Evolutionary conservation across 2,329 filamentous ascomycete genomes (phyloP), one percentile per base, ranked within the genome.

Genomic region (Myrmaecium sp.): DNA sequence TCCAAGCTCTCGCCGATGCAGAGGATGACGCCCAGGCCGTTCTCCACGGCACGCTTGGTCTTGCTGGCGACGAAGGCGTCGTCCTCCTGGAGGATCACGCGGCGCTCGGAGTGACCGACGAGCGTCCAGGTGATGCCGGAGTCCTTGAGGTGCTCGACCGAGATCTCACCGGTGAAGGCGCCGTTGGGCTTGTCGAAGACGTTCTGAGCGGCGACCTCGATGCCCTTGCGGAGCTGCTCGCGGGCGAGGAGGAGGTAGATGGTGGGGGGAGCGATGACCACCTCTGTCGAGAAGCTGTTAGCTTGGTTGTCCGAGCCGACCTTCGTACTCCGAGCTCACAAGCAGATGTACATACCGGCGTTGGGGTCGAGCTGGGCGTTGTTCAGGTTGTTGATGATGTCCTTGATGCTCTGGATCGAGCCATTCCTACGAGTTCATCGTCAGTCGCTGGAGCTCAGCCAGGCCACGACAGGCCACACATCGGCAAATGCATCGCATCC

Each of bases 121-220:
- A 98, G 75, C 35, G 76, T 68, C 89, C 89, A 98, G 49, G 71
- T 71, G 58, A 95, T 78, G 50, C 72, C 72, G 59, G 66, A 73
- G 58, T 95, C 89, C 60, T 79, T 75, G 47, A 98, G 74, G 64
- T 95, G 89, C 35, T 74, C 63, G 38, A 84, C 84, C 39, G 77
- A 84, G 62, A 94, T 89, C 64, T 98, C 89, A 48, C 89, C 89
- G 18, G 89, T 98, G 67, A 79, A 95, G 44, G 89, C 89, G 44
- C 89, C 89, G 57, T 89, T 83, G 54, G 83, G 82, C 70, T 86
- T 86, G 67, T 95, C 80, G 60, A 72, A 95, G 57, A 95, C 82
- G 60, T 98, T 98, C 64, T 98, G 89, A 31, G 89, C 76, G 31
- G 86, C 79, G 36, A 98, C 79, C 49, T 80, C 77, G 51, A 98